Base-by-base conservation (phyloP, 148 eudicot genomes). In the Rhododendron griersonianum region DNA sequence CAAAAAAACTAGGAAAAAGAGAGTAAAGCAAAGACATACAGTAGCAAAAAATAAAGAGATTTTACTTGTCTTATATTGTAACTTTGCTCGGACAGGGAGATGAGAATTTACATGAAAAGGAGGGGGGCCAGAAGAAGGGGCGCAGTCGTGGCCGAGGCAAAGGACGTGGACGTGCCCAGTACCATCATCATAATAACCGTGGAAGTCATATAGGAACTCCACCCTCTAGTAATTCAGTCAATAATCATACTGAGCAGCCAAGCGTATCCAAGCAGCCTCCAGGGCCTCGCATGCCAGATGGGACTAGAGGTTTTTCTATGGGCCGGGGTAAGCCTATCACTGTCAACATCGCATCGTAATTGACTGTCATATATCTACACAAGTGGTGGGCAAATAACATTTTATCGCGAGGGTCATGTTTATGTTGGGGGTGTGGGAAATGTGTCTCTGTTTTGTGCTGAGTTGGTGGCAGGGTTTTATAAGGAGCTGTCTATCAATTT, bases 281-380 rank as follows among this genome's bases (percentile, higher is more conserved):
- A 35, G 99, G 98, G 13, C 99, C 99, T 41, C 98, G 99, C 83
- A 97, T 97, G 99, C 99, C 99, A 48, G 99, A 97, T 88, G 99
- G 99, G 41, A 97, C 99, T 11, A 89, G 94, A 87, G 99, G 99
- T 78, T 97, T 97, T 86, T 92, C 99, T 18, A 88, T 97, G 96
- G 99, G 99, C 41, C 91, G 99, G 87, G 99, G 99, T 80, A 97
- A 90, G 88, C 94, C 99, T 37, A 61, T 95, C 39, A 81, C 93
- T 63, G 93, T 92, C 59, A 87, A 86, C 73, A 84, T 89, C 39
- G 87, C 78, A 11, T 65, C 51, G 78, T 50, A 50, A 30, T 73
- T 5, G 59, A 53, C 5, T 3, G 39, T 30, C 37, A 14, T 67
- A 13, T 6, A 39, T 44, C 41, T 81, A 50, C 50, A 33, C 23